Base-by-base conservation (phyloP, 2,329 filamentous ascomycete species). In the Aspergillus vadensis region DNA sequence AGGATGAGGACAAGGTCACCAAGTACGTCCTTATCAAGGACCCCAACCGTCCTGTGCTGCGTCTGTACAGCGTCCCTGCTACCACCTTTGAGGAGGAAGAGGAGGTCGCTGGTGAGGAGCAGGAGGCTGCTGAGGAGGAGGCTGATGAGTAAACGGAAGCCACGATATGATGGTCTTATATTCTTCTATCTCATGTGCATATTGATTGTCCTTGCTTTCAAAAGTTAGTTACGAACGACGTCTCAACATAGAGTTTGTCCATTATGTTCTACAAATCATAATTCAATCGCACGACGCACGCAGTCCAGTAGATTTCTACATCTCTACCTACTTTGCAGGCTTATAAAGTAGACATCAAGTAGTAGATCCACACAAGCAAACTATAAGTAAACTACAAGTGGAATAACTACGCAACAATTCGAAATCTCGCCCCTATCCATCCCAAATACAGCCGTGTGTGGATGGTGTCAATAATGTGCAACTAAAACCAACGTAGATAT, bases 41-140 rank as follows among this genome's bases (percentile, higher is more conserved):
- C 79, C 95, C 95, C 61, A 99, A 99, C 85, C 98, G 97, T 88
- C 87, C 90, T 60, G 91, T 97, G 65, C 87, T 99, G 67, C 88
- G 95, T 65, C 81, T 99, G 72, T 99, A 99, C 82, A 89, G 93
- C 76, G 91, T 99, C 7, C 95, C 95, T 1, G 80, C 86, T 55
- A 87, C 89, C 71, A 95, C 91, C 64, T 94, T 98, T 75, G 95
- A 98, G 71, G 94, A 98, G 70, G 90, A 86, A 4, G 92, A 96
- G 55, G 90, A 91, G 62, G 83, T 83, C 52, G 84, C 83, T 36
- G 81, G 80, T 36, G 84, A 82, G 56, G 83, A 82, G 55, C 82
- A 85, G 67, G 80, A 81, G 60, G 83, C 81, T 44, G 83, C 83
- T 38, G 83, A 82, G 61, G 85, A 85, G 68, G 82, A 83, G 47